phyloP scores from a whole-genome alignment of 495 filamentous ascomycete species.

The Penicillium macrosclerotiorum region DNA sequence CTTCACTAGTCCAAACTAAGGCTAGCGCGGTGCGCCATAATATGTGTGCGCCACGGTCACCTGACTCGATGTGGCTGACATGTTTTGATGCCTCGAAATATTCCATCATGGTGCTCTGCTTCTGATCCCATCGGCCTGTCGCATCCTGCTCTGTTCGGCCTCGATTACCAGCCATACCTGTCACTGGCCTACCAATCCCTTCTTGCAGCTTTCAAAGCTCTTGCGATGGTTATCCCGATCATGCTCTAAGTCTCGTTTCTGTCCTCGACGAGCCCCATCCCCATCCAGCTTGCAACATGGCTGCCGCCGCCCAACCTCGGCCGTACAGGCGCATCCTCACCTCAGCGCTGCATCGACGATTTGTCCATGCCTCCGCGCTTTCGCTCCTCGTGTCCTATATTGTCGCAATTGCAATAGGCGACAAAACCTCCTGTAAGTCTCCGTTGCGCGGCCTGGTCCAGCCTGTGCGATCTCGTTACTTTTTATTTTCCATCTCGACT shows the following conservation, averaged over 20 bases:
- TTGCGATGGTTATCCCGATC: constrained; percentile 23
- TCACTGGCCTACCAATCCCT: constrained; percentile 1
- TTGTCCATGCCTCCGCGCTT: constrained; percentile 68
- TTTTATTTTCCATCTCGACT: neutral
- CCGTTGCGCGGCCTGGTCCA: too few species aligned
- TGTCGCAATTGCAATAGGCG: constrained; percentile 67
- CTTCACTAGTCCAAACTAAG: constrained; percentile 18
- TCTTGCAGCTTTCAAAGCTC: constrained; percentile 9
- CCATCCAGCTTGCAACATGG: constrained; percentile 42
- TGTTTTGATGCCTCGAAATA: constrained; percentile 44
- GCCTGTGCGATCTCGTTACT: neutral
- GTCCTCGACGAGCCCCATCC: constrained; percentile 29
- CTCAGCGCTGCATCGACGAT: constrained; percentile 81
- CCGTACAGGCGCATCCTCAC: constrained; percentile 89
- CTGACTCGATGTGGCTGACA: constrained; percentile 35
- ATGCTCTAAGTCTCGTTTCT: constrained; percentile 35
- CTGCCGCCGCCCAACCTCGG: constrained; percentile 42
- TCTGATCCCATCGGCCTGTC: constrained; percentile 12
- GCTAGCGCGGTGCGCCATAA: constrained; percentile 6
- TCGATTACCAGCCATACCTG: constrained; percentile 3
- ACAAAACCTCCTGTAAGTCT: constrained; percentile 65
- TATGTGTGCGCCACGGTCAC: constrained; percentile 18
- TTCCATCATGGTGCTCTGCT: constrained; percentile 18
- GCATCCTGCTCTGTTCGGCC: constrained; percentile 6
- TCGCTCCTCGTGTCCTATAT: constrained; percentile 69